Conservation (phyloP, 1,284 basidiomycete species). For the Xanthoconium separans region DNA sequence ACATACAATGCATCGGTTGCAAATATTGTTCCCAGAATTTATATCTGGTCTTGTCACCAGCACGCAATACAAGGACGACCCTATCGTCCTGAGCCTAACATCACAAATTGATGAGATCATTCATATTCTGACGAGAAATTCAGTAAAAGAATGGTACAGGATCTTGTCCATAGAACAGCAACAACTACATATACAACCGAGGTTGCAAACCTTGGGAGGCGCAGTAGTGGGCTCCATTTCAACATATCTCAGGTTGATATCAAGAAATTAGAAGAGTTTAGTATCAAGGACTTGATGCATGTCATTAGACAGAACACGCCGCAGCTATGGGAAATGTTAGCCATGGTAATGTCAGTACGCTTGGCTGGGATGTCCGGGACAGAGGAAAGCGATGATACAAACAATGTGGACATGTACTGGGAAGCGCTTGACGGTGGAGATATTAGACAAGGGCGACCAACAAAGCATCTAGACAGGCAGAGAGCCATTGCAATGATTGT, state of each 20-base stretch:
- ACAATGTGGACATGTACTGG: neutral
- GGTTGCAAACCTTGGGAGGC: neutral
- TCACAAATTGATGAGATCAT: neutral
- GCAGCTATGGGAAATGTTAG: neutral
- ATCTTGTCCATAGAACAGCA: neutral
- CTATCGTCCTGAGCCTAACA: neutral
- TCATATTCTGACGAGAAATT: neutral
- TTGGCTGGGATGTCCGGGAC: neutral
- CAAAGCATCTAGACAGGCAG: neutral
- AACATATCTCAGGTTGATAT: neutral
- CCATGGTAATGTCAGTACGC: neutral
- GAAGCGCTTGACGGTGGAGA: neutral
- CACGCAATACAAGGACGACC: neutral
- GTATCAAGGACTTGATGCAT: neutral
- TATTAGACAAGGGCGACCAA: neutral
- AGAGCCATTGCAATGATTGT: neutral
- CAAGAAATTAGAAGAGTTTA: neutral
- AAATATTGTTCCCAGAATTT: constrained; percentile 2
- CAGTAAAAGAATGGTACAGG: neutral
- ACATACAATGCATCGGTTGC: neutral
- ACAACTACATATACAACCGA: neutral
- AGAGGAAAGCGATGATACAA: neutral
- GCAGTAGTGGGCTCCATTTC: neutral
- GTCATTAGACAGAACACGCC: neutral
- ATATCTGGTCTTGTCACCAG: neutral